phyloP scores from a whole-genome alignment of 192 early-diverging fungal genomes.

The Fimicolochytrium jonesii region DNA sequence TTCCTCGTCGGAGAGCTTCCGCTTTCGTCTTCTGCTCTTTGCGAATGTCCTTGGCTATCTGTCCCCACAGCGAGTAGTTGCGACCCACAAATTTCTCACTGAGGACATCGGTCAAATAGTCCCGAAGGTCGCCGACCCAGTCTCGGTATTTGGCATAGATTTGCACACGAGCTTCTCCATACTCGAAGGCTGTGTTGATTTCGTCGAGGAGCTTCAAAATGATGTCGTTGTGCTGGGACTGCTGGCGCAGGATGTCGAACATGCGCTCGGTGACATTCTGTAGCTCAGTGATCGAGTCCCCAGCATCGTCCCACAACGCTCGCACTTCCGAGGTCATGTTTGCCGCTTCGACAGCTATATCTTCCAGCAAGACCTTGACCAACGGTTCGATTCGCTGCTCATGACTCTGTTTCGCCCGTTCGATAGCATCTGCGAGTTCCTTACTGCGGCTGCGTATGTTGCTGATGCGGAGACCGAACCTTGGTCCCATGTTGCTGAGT shows the following conservation, averaged over 20 bases:
- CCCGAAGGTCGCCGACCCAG: constrained; percentile 1
- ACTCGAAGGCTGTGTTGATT: not conserved
- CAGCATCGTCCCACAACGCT: not conserved
- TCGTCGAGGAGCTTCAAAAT: constrained; percentile 1
- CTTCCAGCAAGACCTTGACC: constrained; percentile 4
- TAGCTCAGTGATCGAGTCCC: constrained; percentile 2
- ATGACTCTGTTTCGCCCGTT: too few relatives aligned
- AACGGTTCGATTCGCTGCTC: too few relatives aligned
- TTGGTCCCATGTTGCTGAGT: too few relatives aligned
- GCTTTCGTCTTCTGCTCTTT: not conserved
- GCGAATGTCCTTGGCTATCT: not conserved
- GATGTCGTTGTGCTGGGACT: constrained; percentile 4
- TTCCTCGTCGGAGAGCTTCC: not conserved
- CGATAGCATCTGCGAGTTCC: too few relatives aligned
- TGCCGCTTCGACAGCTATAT: not conserved
- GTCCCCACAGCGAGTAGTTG: not conserved
- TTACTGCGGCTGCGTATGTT: too few relatives aligned
- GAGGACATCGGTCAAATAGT: too few relatives aligned
- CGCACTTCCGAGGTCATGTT: constrained; percentile 3
- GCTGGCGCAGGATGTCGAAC: constrained; percentile 7
- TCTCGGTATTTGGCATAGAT: not conserved
- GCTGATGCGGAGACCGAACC: too few relatives aligned
- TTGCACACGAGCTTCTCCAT: not conserved
- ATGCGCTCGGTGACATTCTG: not conserved
- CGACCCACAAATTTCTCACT: too few relatives aligned